Conservation (phyloP, 768 basidiomycete genomes). For the Leccinum ochraceum region DNA sequence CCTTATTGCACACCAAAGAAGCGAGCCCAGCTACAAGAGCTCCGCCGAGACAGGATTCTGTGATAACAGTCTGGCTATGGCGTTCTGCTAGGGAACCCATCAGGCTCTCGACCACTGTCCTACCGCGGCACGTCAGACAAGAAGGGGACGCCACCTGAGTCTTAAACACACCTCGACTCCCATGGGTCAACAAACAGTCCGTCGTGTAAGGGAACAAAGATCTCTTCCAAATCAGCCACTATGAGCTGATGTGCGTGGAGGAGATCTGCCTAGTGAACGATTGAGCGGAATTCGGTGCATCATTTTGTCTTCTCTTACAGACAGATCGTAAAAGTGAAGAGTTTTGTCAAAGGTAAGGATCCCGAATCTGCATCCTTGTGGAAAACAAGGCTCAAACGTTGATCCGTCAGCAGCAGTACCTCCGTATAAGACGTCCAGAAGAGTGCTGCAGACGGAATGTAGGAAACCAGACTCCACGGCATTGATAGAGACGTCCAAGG, state of each 20-base stretch:
- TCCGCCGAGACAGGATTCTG: slow-evolving; percentile 74
- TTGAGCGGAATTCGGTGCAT: slow-evolving; percentile 19
- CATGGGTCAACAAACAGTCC: slow-evolving; percentile 77
- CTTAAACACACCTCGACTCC: slow-evolving; percentile 60
- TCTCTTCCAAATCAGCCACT: slow-evolving; percentile 88
- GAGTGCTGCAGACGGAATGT: slow-evolving; percentile 57
- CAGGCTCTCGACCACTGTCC: slow-evolving; percentile 63
- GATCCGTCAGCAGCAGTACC: slow-evolving; percentile 42
- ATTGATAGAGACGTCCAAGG: slow-evolving; percentile 78
- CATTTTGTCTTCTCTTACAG: slow-evolving; percentile 50
- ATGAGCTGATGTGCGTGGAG: slow-evolving; percentile 68
- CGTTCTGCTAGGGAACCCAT: slow-evolving; percentile 65
- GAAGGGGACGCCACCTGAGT: not conserved
- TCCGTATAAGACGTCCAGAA: slow-evolving; percentile 69
- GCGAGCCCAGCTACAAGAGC: slow-evolving; percentile 71
- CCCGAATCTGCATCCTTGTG: slow-evolving; percentile 57
- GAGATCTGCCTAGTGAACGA: slow-evolving; percentile 40
- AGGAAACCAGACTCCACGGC: slow-evolving; percentile 72
- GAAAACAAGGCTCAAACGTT: slow-evolving; percentile 50
- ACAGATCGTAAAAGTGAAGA: slow-evolving; percentile 87
- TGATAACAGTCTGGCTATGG: slow-evolving; percentile 48
- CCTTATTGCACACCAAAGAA: slow-evolving; percentile 54
- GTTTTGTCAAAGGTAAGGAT: slow-evolving; percentile 81
- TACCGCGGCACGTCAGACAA: slow-evolving; percentile 31
- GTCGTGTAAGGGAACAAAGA: slow-evolving; percentile 74